Evolutionary conservation across 176 grass and related monocot genomes (phyloP).

Genomic region (Raddia guianensis): DNA sequence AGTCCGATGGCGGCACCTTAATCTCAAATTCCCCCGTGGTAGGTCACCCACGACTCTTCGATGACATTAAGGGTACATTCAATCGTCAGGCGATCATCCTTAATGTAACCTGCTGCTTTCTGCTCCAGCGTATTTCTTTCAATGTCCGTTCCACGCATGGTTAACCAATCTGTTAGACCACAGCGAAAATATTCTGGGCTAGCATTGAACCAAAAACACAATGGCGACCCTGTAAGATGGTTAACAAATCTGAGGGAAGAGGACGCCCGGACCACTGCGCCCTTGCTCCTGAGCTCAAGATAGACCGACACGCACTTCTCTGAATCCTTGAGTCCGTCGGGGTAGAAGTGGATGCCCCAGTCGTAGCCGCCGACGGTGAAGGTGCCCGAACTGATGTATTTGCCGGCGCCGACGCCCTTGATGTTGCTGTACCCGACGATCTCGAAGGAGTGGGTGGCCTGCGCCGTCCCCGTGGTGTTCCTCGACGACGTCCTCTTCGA

Average conservation of each 20-base stretch:
- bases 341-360: constrained; percentile 26
- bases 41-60: neutral
- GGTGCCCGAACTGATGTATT: neutral
- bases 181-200: too few species aligned
- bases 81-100: constrained; percentile 3
- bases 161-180: too few species aligned
- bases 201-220: neutral
- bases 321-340: neutral
- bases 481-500: neutral
- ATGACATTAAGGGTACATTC: constrained; percentile 15
- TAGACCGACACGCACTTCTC: neutral
- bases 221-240: neutral
- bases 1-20: constrained; percentile 4
- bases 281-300: neutral
- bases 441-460: neutral
- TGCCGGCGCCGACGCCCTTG: neutral
- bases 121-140: neutral
- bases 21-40: neutral
- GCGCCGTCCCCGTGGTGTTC: neutral
- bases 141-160: neutral
- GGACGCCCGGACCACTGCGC: neutral
- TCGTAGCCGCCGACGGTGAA: constrained; percentile 19
- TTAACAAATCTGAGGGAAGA: neutral
- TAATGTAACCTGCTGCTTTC: neutral
- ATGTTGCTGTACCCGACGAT: constrained; percentile 9